Conservation (phyloP, 176 grass and related monocot genomes). For the Carex myosuroides region DNA sequence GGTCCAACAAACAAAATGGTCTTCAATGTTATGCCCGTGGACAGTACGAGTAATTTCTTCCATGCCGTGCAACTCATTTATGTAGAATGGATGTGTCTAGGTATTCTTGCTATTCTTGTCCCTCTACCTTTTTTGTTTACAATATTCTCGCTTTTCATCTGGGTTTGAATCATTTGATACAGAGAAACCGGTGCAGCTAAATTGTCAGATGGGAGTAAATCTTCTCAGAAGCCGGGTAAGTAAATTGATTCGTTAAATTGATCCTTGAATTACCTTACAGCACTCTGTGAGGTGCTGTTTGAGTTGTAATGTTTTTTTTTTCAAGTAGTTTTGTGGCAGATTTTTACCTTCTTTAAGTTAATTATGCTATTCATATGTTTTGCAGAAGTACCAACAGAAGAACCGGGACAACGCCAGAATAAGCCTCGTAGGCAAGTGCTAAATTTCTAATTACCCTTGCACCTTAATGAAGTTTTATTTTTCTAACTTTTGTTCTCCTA, state of each 20-base stretch:
- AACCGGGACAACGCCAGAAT: slow-evolving; percentile 83
- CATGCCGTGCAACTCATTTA: background rate
- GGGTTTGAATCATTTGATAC: background rate
- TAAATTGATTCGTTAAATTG: background rate
- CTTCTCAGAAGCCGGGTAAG: slow-evolving; percentile 26
- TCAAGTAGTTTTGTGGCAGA: background rate
- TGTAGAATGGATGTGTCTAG: background rate
- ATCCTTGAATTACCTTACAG: background rate
- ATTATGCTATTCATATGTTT: slow-evolving; percentile 22
- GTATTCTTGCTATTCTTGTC: background rate
- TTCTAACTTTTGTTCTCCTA: slow-evolving; percentile 21
- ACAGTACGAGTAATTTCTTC: background rate
- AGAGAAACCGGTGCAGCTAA: slow-evolving; percentile 19
- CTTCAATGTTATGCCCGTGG: background rate
- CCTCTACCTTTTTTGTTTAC: background rate
- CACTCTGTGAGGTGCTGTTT: background rate
- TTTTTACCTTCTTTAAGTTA: slow-evolving; percentile 13
- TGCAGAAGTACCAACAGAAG: slow-evolving; percentile 65
- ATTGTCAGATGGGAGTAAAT: slow-evolving; percentile 15
- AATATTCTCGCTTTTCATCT: background rate
- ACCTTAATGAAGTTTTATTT: background rate
- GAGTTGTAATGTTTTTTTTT: background rate
- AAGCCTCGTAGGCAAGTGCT: slow-evolving; percentile 80
- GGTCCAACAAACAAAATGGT: background rate
- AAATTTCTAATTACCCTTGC: slow-evolving; percentile 7